A percentile compares a stretch with the other conserved stretches of the same genome.
These are phyloP conservation scores for Chrysoporthe cubensis DNA, from an alignment of 2,329 filamentous ascomycete genomes.

Conservation along the genomic window DNA sequence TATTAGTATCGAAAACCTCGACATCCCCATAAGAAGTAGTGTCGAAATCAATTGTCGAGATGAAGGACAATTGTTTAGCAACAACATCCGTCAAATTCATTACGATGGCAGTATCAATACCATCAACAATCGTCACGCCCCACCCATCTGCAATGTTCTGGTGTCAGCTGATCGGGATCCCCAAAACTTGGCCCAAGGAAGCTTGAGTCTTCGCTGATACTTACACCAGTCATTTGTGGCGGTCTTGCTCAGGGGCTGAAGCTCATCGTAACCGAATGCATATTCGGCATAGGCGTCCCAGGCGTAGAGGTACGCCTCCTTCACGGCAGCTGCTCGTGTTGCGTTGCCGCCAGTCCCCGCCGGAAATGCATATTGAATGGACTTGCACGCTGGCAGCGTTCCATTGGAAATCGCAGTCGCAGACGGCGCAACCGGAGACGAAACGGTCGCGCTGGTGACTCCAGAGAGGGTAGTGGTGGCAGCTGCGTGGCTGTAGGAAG, in stretches of 20 bases:
- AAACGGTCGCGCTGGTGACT: conserved; percentile 11
- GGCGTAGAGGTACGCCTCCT: conserved; percentile 19
- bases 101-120: conserved; percentile 20
- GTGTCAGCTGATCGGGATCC: not conserved
- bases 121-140: conserved; percentile 21
- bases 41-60: conserved; percentile 18
- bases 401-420: conserved; percentile 14
- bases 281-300: conserved; percentile 21
- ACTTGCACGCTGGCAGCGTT: conserved; percentile 15
- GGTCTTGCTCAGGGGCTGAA: conserved; percentile 15
- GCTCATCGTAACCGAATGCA: conserved; percentile 20
- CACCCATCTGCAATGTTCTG: conserved; percentile 12
- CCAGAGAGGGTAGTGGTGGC: conserved; percentile 20
- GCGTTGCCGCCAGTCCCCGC: conserved; percentile 17
- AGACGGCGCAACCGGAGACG: conserved; percentile 10
- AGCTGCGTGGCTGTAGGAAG: conserved; percentile 14
- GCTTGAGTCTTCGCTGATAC: not conserved
- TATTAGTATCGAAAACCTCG: conserved; percentile 21
- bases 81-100: conserved; percentile 22
- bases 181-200: not conserved
- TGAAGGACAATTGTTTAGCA: conserved; percentile 18
- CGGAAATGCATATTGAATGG: conserved; percentile 16
- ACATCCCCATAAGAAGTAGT: conserved; percentile 12
- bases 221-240: conserved; percentile 19
- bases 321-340: conserved; percentile 21